These are phyloP conservation scores for Pueraria montana DNA, from an alignment of 306 rosid genomes.

Conservation along the genomic window DNA sequence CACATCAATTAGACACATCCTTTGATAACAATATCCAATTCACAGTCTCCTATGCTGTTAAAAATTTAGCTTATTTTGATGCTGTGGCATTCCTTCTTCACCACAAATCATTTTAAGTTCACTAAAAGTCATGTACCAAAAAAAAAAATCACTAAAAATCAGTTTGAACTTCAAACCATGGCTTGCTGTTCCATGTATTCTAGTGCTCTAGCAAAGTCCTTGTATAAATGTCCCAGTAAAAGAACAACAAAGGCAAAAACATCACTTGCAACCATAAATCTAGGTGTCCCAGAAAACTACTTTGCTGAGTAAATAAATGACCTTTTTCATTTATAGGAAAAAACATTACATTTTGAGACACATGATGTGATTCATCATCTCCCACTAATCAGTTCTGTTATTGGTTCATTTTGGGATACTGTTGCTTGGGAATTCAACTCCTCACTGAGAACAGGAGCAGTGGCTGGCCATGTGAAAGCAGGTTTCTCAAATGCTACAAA, in stretches of 20 bases:
- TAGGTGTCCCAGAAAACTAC: not conserved
- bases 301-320: not conserved
- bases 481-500: constrained; percentile 2
- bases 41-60: not conserved
- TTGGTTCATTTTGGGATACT: constrained; percentile 8
- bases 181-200: not conserved
- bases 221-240: not conserved
- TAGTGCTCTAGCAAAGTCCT: not conserved
- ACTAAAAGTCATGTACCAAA: too few species aligned
- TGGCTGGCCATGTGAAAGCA: constrained; percentile 22
- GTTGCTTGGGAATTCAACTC: not conserved
- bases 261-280: not conserved
- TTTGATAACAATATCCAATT: not conserved
- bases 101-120: not conserved
- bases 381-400: constrained; percentile 25
- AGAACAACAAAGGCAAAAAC: not conserved
- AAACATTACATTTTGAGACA: constrained; percentile 18
- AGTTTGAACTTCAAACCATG: not conserved
- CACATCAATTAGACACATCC: not conserved
- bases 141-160: too few species aligned
- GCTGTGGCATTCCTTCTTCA: not conserved
- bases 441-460: not conserved
- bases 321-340: not conserved
- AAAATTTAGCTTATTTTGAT: not conserved
- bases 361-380: constrained; percentile 8